These are phyloP conservation scores for Fusarium circinatum DNA, from an alignment of 2,329 filamentous ascomycete genomes.

Conservation along the genomic window DNA sequence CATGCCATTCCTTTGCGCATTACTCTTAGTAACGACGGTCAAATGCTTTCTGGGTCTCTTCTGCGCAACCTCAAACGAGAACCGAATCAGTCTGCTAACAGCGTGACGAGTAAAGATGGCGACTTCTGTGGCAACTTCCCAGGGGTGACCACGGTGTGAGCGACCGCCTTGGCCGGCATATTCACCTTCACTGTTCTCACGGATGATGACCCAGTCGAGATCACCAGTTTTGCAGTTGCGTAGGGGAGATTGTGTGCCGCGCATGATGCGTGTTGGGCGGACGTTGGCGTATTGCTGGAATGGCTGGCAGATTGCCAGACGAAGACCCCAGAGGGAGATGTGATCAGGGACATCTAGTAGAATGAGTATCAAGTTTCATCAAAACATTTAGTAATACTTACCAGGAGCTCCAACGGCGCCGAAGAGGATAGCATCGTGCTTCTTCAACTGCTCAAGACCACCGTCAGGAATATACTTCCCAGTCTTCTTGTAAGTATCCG, in stretches of 20 bases:
- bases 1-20: constrained; percentile 74
- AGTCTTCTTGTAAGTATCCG: constrained; percentile 71
- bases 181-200: constrained; percentile 74
- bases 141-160: constrained; percentile 66
- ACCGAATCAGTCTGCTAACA: constrained; percentile 68
- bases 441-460: constrained; percentile 50
- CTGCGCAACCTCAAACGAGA: constrained; percentile 70
- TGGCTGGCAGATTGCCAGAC: constrained; percentile 71
- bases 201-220: constrained; percentile 73
- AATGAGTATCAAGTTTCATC: not conserved
- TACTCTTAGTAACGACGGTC: constrained; percentile 73
- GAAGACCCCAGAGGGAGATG: constrained; percentile 72
- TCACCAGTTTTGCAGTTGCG: constrained; percentile 62
- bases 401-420: constrained; percentile 70
- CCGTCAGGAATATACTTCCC: constrained; percentile 62
- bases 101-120: constrained; percentile 70
- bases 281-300: constrained; percentile 76
- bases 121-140: constrained; percentile 71
- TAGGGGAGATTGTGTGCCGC: constrained; percentile 67
- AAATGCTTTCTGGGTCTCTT: constrained; percentile 66
- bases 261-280: constrained; percentile 69
- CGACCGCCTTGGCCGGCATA: constrained; percentile 73
- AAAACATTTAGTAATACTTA: constrained; percentile 57
- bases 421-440: constrained; percentile 69
- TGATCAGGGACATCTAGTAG: constrained; percentile 68